These are phyloP conservation scores for Ramaria sp. DNA, from an alignment of 768 basidiomycete genomes.

Conservation along the genomic window DNA sequence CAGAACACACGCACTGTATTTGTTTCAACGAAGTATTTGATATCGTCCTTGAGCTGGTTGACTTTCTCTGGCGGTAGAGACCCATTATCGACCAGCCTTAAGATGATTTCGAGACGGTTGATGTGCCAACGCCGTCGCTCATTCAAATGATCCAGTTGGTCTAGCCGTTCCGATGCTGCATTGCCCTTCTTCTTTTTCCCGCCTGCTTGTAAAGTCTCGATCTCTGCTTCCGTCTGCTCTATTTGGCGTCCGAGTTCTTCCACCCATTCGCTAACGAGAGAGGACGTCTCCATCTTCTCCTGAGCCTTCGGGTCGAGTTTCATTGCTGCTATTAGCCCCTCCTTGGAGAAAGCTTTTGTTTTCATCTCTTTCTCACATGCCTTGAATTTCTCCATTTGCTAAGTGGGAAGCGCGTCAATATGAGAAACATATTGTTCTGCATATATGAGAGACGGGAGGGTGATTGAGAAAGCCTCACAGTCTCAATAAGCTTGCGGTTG, in stretches of 20 bases:
- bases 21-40: slow-evolving; percentile 90
- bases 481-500: slow-evolving; percentile 93
- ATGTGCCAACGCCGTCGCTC: slow-evolving; percentile 96
- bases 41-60: slow-evolving; percentile 79
- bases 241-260: slow-evolving; percentile 91
- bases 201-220: slow-evolving; percentile 69
- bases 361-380: slow-evolving; percentile 99
- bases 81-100: slow-evolving; percentile 90
- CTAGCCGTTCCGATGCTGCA: slow-evolving; percentile 58
- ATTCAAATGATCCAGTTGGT: slow-evolving; percentile 80
- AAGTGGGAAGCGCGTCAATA: slow-evolving; percentile 16
- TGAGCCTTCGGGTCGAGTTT: slow-evolving; percentile 96
- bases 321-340: slow-evolving; percentile 87
- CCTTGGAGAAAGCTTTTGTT: slow-evolving; percentile 99
- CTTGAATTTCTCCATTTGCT: slow-evolving; percentile 99
- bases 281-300: slow-evolving; percentile 76
- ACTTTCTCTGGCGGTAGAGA: slow-evolving; percentile 77
- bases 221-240: slow-evolving; percentile 89
- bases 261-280: slow-evolving; percentile 53
- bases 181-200: slow-evolving; percentile 80
- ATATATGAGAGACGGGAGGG: background rate
- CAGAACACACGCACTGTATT: slow-evolving; percentile 64
- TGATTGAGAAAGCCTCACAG: slow-evolving; percentile 35
- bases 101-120: slow-evolving; percentile 81
- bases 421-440: background rate